Conservation (phyloP, 2,329 filamentous ascomycete genomes). For the Cryphonectria naterciae region DNA sequence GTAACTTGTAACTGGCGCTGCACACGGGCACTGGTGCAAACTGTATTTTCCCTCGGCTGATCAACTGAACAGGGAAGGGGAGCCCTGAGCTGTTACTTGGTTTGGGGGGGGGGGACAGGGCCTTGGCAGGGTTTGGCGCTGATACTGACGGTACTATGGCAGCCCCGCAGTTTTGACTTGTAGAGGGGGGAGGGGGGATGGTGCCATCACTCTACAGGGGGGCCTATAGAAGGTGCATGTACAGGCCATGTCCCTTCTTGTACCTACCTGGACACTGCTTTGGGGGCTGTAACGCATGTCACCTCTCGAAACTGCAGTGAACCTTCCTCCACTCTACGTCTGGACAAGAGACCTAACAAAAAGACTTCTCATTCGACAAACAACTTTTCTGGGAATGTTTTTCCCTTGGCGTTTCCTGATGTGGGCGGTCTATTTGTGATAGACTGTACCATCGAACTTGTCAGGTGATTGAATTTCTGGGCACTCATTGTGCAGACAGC, state of each 20-base stretch:
- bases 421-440: not conserved
- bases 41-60: slow-evolving; percentile 1
- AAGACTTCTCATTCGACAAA: not conserved
- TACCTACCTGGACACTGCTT: not conserved
- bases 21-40: not conserved
- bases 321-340: not conserved
- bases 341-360: not conserved
- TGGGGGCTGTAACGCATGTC: not conserved
- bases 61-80: not conserved
- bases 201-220: not conserved
- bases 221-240: not conserved
- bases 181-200: not conserved
- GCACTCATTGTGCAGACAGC: too few relatives aligned
- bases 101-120: not conserved
- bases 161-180: not conserved
- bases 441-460: not conserved
- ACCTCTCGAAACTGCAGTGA: not conserved
- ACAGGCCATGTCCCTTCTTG: slow-evolving; percentile 6
- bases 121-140: not conserved
- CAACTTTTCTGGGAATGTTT: not conserved
- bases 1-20: not conserved
- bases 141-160: not conserved
- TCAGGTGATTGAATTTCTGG: too few relatives aligned
- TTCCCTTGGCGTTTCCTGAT: not conserved
- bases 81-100: slow-evolving; percentile 1